Conservation (phyloP, 75 land plant genomes). For the Sequoiadendron giganteum region DNA sequence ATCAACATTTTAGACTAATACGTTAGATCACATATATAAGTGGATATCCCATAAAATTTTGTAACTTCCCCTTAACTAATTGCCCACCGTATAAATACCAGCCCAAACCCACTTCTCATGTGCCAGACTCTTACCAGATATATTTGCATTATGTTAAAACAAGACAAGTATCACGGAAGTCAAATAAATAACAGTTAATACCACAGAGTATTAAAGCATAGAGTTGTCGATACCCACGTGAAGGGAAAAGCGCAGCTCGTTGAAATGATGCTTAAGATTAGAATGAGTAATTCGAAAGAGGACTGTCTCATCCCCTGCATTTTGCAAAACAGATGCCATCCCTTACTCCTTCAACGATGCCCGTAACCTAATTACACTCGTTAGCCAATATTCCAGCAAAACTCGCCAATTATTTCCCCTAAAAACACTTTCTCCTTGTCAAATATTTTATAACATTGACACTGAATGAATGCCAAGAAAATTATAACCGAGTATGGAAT, state of each 20-base stretch:
- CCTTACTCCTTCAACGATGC: conserved; percentile 10
- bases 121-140: not conserved
- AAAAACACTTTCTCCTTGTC: not conserved
- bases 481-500: not conserved
- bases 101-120: not conserved
- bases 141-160: not conserved
- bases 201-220: not conserved
- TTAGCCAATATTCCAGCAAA: not conserved
- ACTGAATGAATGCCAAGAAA: not conserved
- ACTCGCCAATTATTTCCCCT: not conserved
- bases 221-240: conserved; percentile 32
- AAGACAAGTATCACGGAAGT: not conserved
- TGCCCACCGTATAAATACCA: not conserved
- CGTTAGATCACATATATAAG: not conserved
- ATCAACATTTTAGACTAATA: not conserved
- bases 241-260: conserved; percentile 69
- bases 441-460: not conserved
- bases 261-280: conserved; percentile 55
- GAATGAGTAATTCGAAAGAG: conserved; percentile 66
- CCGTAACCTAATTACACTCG: not conserved
- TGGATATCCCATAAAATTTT: not conserved
- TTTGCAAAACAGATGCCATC: conserved; percentile 58
- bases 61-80: not conserved
- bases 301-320: conserved; percentile 67
- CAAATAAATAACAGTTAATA: not conserved